These are phyloP conservation scores for Panicum miliaceum DNA, from an alignment of 176 grass and related monocot genomes.

Conservation along the genomic window DNA sequence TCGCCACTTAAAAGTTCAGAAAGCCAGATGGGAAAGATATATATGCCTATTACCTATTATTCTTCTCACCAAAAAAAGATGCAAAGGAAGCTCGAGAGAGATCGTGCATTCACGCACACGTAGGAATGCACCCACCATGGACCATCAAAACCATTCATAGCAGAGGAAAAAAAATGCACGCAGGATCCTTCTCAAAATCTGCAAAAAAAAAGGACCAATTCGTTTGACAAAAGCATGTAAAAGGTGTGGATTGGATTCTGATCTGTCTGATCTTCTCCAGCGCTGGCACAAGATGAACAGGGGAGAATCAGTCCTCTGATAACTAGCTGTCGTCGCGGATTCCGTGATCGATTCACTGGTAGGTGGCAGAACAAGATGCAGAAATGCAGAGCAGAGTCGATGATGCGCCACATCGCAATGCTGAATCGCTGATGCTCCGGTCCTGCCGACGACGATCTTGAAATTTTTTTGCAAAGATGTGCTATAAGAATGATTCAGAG, in stretches of 20 bases:
- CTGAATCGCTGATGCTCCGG: background rate
- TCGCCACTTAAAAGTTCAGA: background rate
- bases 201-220: background rate
- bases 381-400: background rate
- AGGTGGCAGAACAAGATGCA: background rate
- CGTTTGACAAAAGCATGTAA: background rate
- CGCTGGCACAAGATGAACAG: background rate
- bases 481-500: background rate
- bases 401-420: background rate
- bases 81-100: no score
- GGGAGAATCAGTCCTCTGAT: background rate
- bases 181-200: background rate
- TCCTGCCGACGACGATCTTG: background rate
- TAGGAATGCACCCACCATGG: no score
- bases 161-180: background rate
- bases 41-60: background rate
- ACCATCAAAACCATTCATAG: background rate
- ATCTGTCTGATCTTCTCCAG: no score
- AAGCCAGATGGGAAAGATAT: background rate
- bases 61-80: background rate
- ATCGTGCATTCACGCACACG: no score
- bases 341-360: background rate
- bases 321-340: background rate
- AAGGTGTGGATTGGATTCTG: background rate
- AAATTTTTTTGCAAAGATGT: no score